Percentiles rank a stretch among this genome's conserved stretches.
phyloP scores from a whole-genome alignment of 768 basidiomycete species.

The Mrakia blollopis region DNA sequence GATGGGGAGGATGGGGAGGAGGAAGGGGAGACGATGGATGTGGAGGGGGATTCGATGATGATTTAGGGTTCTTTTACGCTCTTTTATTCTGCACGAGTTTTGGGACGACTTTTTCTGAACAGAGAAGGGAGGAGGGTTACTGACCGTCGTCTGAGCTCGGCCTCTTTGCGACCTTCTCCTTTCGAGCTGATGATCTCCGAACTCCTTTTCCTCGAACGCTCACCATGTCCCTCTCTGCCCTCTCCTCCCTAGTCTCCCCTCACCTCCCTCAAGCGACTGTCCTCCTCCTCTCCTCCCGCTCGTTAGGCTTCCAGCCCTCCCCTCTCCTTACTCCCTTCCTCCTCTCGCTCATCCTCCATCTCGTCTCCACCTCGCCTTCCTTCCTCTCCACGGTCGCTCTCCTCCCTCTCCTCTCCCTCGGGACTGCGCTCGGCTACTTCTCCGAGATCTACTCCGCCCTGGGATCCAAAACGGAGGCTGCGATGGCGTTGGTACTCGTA shows the following conservation, averaged over 20 bases:
- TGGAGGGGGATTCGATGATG: conserved; percentile 17
- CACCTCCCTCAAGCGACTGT: background rate
- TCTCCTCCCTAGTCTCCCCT: no score
- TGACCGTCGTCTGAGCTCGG: no score
- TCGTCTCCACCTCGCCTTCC: background rate
- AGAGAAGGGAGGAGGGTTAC: no score
- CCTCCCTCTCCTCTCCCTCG: background rate
- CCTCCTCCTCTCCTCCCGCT: background rate
- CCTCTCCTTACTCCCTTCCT: background rate
- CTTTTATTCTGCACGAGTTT: background rate
- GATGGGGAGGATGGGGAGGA: background rate
- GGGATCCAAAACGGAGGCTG: background rate
- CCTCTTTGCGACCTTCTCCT: no score
- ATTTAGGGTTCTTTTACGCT: background rate
- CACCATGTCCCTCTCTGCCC: no score
- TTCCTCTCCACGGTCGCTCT: background rate
- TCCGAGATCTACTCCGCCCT: background rate
- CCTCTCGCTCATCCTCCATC: background rate
- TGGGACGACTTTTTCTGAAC: background rate
- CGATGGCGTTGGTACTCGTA: background rate
- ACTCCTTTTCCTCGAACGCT: no score
- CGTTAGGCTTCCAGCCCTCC: conserved; percentile 10
- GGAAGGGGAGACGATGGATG: conserved; percentile 13
- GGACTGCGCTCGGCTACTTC: background rate
- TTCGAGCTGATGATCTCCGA: no score